A percentile compares a stretch with the other conserved stretches of the same genome.
Conservation (phyloP, 1,139 yeast species). For the Arxiozyma slooffiae region DNA sequence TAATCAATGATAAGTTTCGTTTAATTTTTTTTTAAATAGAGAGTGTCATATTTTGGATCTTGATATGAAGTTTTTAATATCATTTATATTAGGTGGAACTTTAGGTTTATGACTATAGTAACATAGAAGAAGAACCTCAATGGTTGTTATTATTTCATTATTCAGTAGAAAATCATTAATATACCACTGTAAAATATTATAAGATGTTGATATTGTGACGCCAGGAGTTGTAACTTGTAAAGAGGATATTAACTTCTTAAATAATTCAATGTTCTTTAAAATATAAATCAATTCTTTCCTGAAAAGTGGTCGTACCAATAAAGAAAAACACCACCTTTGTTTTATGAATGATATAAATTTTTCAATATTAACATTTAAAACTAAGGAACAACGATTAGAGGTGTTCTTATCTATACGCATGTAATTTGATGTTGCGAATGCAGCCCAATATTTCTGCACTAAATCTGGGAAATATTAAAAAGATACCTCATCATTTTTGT, state of each 20-base stretch:
- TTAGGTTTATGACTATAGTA: slow-evolving; percentile 9
- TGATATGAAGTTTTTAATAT: slow-evolving; percentile 11
- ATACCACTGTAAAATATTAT: slow-evolving; percentile 14
- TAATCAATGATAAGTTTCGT: slow-evolving; percentile 10
- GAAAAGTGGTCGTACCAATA: slow-evolving; percentile 7
- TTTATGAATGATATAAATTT: background rate
- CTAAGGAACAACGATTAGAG: background rate
- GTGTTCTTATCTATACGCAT: background rate
- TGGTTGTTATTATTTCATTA: slow-evolving; percentile 16
- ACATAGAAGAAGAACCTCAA: slow-evolving; percentile 16
- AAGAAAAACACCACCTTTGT: background rate
- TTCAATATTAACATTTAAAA: background rate
- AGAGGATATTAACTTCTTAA: slow-evolving; percentile 1
- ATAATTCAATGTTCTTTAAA: slow-evolving; percentile 2
- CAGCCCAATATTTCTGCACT: background rate
- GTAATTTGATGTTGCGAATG: background rate
- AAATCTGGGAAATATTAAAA: background rate
- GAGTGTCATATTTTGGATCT: slow-evolving; percentile 16
- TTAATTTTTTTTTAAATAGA: slow-evolving; percentile 12
- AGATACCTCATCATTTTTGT: background rate
- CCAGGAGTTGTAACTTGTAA: background rate
- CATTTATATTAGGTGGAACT: slow-evolving; percentile 1
- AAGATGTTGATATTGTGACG: background rate
- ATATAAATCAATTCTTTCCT: slow-evolving; percentile 16
- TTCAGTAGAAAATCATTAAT: slow-evolving; percentile 13